Conservation (phyloP, 2,329 filamentous ascomycete genomes). For the Xylaria multiplex region DNA sequence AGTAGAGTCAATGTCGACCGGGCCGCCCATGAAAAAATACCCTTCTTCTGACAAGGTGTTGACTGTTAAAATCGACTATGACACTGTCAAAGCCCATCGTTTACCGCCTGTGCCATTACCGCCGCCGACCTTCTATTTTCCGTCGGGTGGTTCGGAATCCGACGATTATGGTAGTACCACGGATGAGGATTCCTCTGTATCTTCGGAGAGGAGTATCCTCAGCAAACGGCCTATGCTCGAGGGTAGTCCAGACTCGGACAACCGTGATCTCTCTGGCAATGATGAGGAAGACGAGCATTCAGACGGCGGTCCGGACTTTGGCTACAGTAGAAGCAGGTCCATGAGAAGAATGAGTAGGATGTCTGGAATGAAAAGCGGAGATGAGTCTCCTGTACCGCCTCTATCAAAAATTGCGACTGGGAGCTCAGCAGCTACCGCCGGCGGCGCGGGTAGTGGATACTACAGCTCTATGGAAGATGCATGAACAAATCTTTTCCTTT, state of each 20-base stretch:
- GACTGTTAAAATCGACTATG: conserved; percentile 58
- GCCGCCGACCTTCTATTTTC: conserved; percentile 63
- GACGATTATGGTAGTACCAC: conserved; percentile 36
- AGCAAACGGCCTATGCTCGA: conserved; percentile 43
- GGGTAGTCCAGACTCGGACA: conserved; percentile 80
- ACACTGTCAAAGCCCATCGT: conserved; percentile 54
- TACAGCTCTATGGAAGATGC: conserved; percentile 81
- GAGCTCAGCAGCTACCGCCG: conserved; percentile 80
- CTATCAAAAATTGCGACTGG: conserved; percentile 89
- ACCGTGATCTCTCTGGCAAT: conserved; percentile 78
- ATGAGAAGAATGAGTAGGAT: conserved; percentile 73
- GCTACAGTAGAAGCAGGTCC: conserved; percentile 74
- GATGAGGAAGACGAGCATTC: conserved; percentile 83
- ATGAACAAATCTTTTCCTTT: too few relatives aligned
- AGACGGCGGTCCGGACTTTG: conserved; percentile 81
- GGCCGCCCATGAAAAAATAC: conserved; percentile 48
- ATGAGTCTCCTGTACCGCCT: conserved; percentile 77
- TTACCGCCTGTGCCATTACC: conserved; percentile 61
- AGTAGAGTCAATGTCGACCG: conserved; percentile 56
- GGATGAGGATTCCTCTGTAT: conserved; percentile 36
- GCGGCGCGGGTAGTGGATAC: conserved; percentile 76
- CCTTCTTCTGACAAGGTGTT: conserved; percentile 13
- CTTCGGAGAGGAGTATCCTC: conserved; percentile 37
- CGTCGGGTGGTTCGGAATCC: conserved; percentile 55
- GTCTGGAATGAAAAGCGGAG: conserved; percentile 70